These are phyloP conservation scores for Lactifluus subvellereus DNA, from an alignment of 768 basidiomycete species.

Conservation along the genomic window DNA sequence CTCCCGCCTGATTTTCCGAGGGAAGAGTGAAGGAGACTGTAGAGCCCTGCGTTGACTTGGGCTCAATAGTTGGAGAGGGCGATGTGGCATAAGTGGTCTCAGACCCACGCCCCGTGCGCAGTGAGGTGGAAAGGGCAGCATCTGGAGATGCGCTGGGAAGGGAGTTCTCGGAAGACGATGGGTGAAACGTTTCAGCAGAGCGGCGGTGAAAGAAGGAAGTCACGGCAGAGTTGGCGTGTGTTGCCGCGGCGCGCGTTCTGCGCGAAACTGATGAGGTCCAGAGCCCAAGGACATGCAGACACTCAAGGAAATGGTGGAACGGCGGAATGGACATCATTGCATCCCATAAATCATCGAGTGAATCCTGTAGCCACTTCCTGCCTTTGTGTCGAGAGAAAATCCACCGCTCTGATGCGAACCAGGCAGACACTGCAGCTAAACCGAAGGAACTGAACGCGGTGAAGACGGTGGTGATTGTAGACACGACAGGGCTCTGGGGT, in stretches of 20 bases:
- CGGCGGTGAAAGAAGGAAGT: conserved; percentile 14
- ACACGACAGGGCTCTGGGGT: conserved; percentile 50
- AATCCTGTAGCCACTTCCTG: conserved; percentile 64
- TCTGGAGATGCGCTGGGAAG: conserved; percentile 17
- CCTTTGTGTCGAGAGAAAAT: conserved; percentile 58
- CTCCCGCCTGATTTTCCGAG: conserved; percentile 21
- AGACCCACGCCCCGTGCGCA: conserved; percentile 16
- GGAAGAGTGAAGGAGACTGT: conserved; percentile 13
- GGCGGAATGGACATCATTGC: conserved; percentile 18
- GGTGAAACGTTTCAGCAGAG: neutral
- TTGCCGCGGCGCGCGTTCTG: conserved; percentile 10
- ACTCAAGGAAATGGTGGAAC: conserved; percentile 8
- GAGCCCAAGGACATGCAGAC: conserved; percentile 1
- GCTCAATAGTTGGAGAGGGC: conserved; percentile 22
- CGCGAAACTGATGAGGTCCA: conserved; percentile 1
- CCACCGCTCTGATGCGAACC: conserved; percentile 70
- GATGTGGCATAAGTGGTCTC: conserved; percentile 23
- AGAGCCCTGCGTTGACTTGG: conserved; percentile 7
- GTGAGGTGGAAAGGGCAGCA: neutral
- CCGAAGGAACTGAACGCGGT: conserved; percentile 71
- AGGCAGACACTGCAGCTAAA: conserved; percentile 61
- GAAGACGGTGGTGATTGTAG: conserved; percentile 68
- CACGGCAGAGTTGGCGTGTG: conserved; percentile 11
- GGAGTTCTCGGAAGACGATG: conserved; percentile 20
- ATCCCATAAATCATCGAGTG: conserved; percentile 40